Base-by-base conservation (phyloP, 148 eudicot species). In the Persicaria maculosa region DNA sequence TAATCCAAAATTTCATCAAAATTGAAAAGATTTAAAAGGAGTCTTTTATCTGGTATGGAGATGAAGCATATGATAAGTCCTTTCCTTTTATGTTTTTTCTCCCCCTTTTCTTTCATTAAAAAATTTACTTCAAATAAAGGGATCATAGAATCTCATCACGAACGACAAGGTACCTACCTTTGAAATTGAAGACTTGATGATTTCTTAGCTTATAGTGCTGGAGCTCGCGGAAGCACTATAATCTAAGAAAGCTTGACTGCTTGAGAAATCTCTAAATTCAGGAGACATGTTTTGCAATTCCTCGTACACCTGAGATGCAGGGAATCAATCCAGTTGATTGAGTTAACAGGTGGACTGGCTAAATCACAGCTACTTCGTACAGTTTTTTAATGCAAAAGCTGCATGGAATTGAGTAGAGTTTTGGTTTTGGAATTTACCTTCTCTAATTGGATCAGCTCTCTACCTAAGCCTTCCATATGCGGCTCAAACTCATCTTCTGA, bases 131-230 rank as follows among this genome's bases (percentile, higher is more conserved):
- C n/a, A n/a, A n/a, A n/a, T n/a, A n/a, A 20, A 61, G 25, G 43
- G 25, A 61, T 25, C 14, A 10, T 61, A 61, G 67, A 61, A 25
- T 4, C 1, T 5, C 25, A 61, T 22, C 25, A 14, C 68, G 15
- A 74, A 40, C 7, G 1, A 19, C 3, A 58, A 22, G 11, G 8
- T n/a, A 81, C 79, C 52, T 80, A 92, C 99, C 97, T 95, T 81
- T 92, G 92, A 76, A 95, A 88, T 75, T 83, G 88, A 50, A 80
- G 72, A 80, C 80, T 85, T 67, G 92, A 79, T 80, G 86, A 89
- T 78, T 83, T 90, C 83, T 95, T 95, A 71, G 91, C 79, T 85
- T 80, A 86, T 76, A 90, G 81, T 72, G 97, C 85, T 79, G 97
- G 64, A 95, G 99, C 86, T 95, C 99, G n/a, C n/a, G n/a, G n/a